Percentiles rank a stretch among this genome's conserved stretches.
These are phyloP conservation scores for Melaleuca alternifolia DNA, from an alignment of 345 rosid genomes.

Conservation along the genomic window DNA sequence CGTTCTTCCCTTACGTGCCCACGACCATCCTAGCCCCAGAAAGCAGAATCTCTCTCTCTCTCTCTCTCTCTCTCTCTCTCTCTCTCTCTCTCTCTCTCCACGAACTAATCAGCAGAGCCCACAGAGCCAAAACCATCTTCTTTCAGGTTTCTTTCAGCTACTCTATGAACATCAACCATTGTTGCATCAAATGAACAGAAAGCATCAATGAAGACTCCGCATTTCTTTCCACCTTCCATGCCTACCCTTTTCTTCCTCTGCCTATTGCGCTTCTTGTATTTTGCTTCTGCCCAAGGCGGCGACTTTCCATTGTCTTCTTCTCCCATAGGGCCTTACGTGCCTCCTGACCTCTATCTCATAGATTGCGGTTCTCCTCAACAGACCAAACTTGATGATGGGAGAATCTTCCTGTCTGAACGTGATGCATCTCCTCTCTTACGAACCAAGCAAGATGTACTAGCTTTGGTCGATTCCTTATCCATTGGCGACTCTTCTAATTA, in stretches of 20 bases:
- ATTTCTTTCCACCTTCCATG: not conserved
- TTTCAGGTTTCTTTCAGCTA: not conserved
- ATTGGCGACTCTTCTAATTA: not conserved
- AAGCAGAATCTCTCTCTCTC: not conserved
- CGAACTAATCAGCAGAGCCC: not conserved
- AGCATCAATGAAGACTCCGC: constrained; percentile 1
- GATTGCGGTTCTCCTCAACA: constrained; percentile 63
- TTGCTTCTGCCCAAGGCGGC: not conserved
- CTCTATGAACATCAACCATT: not conserved
- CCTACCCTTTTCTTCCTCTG: constrained; percentile 9
- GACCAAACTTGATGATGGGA: constrained; percentile 56
- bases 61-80: not conserved
- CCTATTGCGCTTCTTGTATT: not conserved
- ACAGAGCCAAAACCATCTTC: not conserved
- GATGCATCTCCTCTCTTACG: constrained; percentile 30
- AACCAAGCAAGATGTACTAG: constrained; percentile 39
- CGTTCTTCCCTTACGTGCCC: constrained; percentile 16
- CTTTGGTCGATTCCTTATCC: constrained; percentile 33
- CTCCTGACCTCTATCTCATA: constrained; percentile 56
- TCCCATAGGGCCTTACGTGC: constrained; percentile 5
- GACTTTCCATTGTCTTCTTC: not conserved
- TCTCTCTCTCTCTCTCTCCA: not conserved
- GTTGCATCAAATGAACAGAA: constrained; percentile 29
- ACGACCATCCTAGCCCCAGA: not conserved
- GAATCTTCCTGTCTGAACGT: constrained; percentile 61